Percentiles rank a stretch among this genome's conserved stretches.
These are phyloP conservation scores for Monilinia fructicola DNA, from an alignment of 2,329 filamentous ascomycete genomes.

Conservation along the genomic window DNA sequence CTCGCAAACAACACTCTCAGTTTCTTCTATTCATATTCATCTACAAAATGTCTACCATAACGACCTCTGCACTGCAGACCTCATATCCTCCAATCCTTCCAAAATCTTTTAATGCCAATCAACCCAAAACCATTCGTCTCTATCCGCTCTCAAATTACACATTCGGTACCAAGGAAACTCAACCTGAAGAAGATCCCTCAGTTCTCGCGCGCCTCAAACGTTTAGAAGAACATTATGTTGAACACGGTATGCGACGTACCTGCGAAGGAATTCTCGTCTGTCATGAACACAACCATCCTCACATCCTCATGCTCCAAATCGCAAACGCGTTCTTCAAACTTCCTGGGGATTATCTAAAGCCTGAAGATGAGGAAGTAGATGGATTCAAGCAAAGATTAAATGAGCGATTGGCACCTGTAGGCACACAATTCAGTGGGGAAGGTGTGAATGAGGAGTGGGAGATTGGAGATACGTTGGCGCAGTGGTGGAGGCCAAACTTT, in stretches of 20 bases:
- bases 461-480: constrained; percentile 88
- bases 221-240: constrained; percentile 90
- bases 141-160: constrained; percentile 98
- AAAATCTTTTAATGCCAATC: constrained; percentile 81
- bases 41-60: constrained; percentile 78
- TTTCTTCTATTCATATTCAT: not conserved
- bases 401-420: constrained; percentile 90
- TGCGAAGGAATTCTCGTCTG: constrained; percentile 97
- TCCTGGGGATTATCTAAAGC: constrained; percentile 89
- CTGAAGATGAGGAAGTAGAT: constrained; percentile 84
- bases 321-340: constrained; percentile 99
- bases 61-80: constrained; percentile 72
- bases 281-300: constrained; percentile 98
- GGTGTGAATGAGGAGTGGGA: constrained; percentile 93
- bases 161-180: constrained; percentile 96
- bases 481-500: constrained; percentile 99
- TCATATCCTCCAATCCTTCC: constrained; percentile 76
- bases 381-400: constrained; percentile 95
- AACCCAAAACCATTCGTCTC: constrained; percentile 84
- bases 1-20: not conserved
- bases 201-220: constrained; percentile 89
- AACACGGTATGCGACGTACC: constrained; percentile 93
- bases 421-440: constrained; percentile 75
- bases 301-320: constrained; percentile 98
- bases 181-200: constrained; percentile 95